Conservation (phyloP, 345 rosid species). For the Hibiscus tridactylites region DNA sequence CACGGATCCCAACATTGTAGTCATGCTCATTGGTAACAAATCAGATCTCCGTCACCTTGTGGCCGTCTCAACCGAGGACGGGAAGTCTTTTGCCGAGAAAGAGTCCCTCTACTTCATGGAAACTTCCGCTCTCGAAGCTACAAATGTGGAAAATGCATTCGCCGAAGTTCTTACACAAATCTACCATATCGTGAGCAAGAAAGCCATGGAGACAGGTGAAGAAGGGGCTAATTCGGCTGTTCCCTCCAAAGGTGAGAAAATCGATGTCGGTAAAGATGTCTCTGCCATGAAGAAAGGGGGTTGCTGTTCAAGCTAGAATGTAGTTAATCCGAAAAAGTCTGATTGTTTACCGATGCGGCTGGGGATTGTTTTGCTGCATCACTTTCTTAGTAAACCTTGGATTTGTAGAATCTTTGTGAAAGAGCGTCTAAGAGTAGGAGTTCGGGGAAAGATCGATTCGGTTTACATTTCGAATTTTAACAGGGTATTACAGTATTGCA, state of each 20-base stretch:
- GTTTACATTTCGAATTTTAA: no score
- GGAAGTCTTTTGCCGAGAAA: slow-evolving; percentile 68
- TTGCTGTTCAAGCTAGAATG: slow-evolving; percentile 68
- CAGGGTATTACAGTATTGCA: no score
- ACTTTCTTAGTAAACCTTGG: not conserved
- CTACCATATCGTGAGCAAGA: slow-evolving; percentile 71
- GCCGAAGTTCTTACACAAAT: slow-evolving; percentile 91
- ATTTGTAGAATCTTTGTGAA: not conserved
- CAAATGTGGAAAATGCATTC: slow-evolving; percentile 81
- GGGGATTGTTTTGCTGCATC: not conserved
- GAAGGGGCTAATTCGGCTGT: slow-evolving; percentile 39
- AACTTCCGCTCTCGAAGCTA: slow-evolving; percentile 86
- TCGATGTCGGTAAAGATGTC: slow-evolving; percentile 70
- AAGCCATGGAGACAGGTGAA: slow-evolving; percentile 65
- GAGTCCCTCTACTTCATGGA: slow-evolving; percentile 92
- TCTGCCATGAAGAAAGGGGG: slow-evolving; percentile 80
- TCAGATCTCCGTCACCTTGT: slow-evolving; percentile 19
- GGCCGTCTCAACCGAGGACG: slow-evolving; percentile 80
- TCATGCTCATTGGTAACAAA: not conserved
- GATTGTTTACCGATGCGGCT: not conserved
- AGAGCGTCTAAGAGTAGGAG: not conserved
- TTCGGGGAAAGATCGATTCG: no score
- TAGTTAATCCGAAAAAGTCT: not conserved
- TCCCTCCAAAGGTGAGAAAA: slow-evolving; percentile 81
- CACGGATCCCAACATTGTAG: no score